Evolutionary conservation across 2,329 filamentous ascomycete genomes (phyloP).

Genomic region (Xylariaceae sp.): DNA sequence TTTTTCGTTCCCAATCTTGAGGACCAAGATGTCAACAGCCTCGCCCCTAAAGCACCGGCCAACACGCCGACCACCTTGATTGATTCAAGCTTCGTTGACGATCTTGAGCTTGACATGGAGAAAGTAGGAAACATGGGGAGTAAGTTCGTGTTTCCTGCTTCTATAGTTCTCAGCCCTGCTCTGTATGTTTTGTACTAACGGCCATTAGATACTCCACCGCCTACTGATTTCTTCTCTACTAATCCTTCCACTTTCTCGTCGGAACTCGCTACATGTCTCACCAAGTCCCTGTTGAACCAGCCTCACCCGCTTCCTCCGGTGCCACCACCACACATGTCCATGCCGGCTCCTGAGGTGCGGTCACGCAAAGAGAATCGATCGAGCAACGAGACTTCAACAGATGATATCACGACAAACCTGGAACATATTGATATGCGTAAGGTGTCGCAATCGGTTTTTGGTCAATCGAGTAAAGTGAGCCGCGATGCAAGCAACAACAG

Average conservation of each 20-base stretch:
- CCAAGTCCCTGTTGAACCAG: constrained; percentile 46
- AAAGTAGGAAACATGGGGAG: constrained; percentile 25
- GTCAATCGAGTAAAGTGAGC: constrained; percentile 27
- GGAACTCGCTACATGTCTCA: constrained; percentile 41
- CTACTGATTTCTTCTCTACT: constrained; percentile 28
- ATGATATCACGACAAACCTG: constrained; percentile 21
- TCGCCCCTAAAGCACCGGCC: constrained; percentile 36
- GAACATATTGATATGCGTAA: constrained; percentile 36
- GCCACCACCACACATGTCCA: constrained; percentile 28
- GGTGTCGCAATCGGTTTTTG: constrained; percentile 37
- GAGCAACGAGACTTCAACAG: constrained; percentile 23
- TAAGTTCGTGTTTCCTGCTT: constrained; percentile 19
- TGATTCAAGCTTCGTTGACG: constrained; percentile 23
- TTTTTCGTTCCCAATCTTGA: constrained; percentile 30
- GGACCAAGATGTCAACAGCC: constrained; percentile 30
- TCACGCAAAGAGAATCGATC: constrained; percentile 42
- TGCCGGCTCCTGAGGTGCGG: constrained; percentile 36
- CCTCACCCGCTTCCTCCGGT: constrained; percentile 37
- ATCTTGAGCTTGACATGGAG: constrained; percentile 25
- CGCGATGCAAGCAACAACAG: constrained; percentile 23
- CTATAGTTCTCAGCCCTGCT: not conserved
- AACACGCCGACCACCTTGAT: constrained; percentile 38
- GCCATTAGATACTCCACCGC: constrained; percentile 22
- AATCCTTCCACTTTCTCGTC: constrained; percentile 29
- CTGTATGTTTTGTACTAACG: constrained; percentile 6